Base-by-base conservation (phyloP, 1,139 yeast species). In the Candida glucosophila region DNA sequence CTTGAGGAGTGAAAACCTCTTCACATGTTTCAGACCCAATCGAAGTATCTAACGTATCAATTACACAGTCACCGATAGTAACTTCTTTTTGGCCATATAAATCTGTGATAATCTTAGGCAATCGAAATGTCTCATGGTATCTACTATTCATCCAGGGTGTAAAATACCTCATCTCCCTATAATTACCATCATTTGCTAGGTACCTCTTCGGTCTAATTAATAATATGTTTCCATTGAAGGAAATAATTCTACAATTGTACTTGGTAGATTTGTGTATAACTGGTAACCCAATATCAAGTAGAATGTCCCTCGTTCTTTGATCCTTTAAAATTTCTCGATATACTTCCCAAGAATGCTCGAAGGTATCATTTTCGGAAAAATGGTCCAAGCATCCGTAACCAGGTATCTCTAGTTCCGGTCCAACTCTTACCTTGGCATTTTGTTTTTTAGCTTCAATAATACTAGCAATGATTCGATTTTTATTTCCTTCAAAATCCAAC, bases 361-460 rank as follows among this genome's bases (percentile, higher is more conserved):
- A 88, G 5, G 83, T 63, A 49, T 92, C 99, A 42, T 77, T 79
- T 48, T 92, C 99, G 17, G 83, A 64, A 44, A 86, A 92, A 51
- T 92, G 98, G 49, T 92, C 99, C 30, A 90, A 65, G 50, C 98
- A 90, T 6, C 98, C 98, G 49, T 82, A 82, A 3, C 97, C 97
- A 31, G 95, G 76, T 26, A 92, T 63, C 52, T 92, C 99, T 23
- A 92, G 66, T 50, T 92, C 99, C 2, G 98, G 98, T 1, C 99
- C 99, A 12, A 92, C 95, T 46, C 99, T 69, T 29, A 92, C 67
- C 19, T 67, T 63, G 0, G 99, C 93, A 6, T 86, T 85, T 33
- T 61, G 67, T 13, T 55, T 51, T 45, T 88, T 88, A 29, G 98
- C 95, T 28, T 71, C 64, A 18, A 51, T 51, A 43, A 92, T 88